phyloP scores from a whole-genome alignment of 768 basidiomycete species.

The Pleurotus citrinopileatus region DNA sequence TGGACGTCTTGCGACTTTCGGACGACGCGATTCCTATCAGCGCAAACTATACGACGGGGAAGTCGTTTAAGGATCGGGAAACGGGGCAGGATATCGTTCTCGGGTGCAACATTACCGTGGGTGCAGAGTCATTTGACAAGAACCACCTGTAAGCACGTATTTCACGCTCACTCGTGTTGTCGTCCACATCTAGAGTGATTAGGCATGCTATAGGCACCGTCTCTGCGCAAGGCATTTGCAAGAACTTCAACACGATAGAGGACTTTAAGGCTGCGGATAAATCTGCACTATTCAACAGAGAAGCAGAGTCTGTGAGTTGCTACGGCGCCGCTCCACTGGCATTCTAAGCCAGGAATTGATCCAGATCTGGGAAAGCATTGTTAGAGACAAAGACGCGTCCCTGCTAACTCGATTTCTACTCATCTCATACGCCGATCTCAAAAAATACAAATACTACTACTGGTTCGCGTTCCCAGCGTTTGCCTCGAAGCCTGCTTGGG shows the following conservation, averaged over 20 bases:
- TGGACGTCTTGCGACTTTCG: conserved; percentile 84
- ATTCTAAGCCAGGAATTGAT: background rate
- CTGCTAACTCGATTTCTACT: conserved; percentile 78
- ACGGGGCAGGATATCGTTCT: conserved; percentile 73
- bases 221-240: conserved; percentile 62
- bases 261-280: conserved; percentile 92
- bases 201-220: conserved; percentile 51
- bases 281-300: conserved; percentile 74
- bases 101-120: conserved; percentile 63
- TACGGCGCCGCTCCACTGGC: background rate
- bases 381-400: conserved; percentile 47
- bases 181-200: background rate
- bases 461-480: conserved; percentile 98
- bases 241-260: conserved; percentile 97
- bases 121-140: conserved; percentile 60
- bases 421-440: conserved; percentile 94
- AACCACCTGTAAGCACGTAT: conserved; percentile 37
- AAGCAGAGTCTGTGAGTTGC: conserved; percentile 60
- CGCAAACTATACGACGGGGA: conserved; percentile 70
- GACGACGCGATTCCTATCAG: conserved; percentile 63
- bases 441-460: conserved; percentile 97
- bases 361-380: conserved; percentile 71
- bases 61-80: conserved; percentile 72
- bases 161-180: conserved; percentile 6
- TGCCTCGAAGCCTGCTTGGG: conserved; percentile 87